Evolutionary conservation across 345 rosid genomes (phyloP).

Genomic region (Lepidium sativum): DNA sequence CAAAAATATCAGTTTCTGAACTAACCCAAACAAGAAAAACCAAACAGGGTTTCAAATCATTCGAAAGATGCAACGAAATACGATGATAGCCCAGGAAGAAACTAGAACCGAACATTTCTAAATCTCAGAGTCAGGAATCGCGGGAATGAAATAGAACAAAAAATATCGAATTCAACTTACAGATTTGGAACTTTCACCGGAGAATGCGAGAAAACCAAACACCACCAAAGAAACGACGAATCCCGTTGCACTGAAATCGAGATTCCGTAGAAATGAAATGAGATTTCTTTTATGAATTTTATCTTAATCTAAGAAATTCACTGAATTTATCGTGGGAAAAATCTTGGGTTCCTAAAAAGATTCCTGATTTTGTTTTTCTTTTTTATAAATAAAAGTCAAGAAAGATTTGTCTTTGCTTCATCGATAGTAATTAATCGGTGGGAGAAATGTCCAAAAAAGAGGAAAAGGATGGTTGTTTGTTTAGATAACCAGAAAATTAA

Average conservation of each 20-base stretch:
- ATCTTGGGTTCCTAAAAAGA: not conserved
- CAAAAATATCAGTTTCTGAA: slow-evolving; percentile 5
- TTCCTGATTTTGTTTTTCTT: not conserved
- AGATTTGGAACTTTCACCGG: slow-evolving; percentile 7
- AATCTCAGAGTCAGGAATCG: slow-evolving; percentile 5
- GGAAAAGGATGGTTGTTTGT: not conserved
- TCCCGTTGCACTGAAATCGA: slow-evolving; percentile 14
- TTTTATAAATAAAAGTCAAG: not conserved
- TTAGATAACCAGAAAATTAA: slow-evolving; percentile 8
- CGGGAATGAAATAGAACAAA: not conserved
- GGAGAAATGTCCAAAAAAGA: not conserved
- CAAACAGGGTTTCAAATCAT: not conserved
- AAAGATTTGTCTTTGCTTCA: not conserved
- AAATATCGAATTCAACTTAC: slow-evolving; percentile 19
- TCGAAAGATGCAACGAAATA: not conserved
- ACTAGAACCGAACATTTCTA: not conserved
- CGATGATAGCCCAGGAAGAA: not conserved
- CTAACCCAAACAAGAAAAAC: not conserved
- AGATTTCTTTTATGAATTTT: not conserved
- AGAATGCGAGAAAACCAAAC: slow-evolving; percentile 13
- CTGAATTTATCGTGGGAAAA: not conserved
- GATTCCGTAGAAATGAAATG: not conserved
- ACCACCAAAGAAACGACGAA: slow-evolving; percentile 11
- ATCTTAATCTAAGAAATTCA: not conserved
- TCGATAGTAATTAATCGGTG: slow-evolving; percentile 5